Evolutionary conservation across 2,329 filamentous ascomycete species (phyloP), one percentile per base, ranked within the genome.

Genomic region (Epichloe bromicola): DNA sequence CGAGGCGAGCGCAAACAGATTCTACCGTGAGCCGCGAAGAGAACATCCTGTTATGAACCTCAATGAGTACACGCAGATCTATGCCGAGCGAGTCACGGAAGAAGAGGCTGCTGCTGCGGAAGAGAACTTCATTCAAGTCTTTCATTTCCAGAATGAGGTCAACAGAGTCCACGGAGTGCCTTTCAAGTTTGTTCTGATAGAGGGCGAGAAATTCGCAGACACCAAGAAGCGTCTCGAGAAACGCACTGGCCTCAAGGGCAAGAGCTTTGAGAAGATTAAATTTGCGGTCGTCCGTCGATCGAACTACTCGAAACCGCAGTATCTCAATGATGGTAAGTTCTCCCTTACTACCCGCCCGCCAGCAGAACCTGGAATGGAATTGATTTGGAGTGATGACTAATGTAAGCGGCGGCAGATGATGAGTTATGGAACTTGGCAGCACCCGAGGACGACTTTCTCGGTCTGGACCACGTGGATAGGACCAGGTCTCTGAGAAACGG

Each of bases 231-330:
- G 93, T n/a, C 74, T 98, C 4, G 90, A 93, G 59, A 91, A 90
- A 67, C 79, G 91, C 53, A 95, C 88, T 1, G 90, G 90, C 26
- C 83, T 98, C 70, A 96, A 96, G 69, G 94, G 93, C 67, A 98
- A 98, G 74, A 88, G 88, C 57, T 90, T 98, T 59, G 91, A 98
- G 68, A 97, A 97, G 75, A 93, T 98, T 68, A 96, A 94, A 68
- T 96, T 98, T 72, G 86, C 89, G 6, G 69, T 95, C 34, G 78
- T 96, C 48, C 74, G 82, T 65, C 75, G 86, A 64, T 76, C 80
- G 48, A 73, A 74, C 41, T 94, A 87, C 67, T 82, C 85, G 39
- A 88, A 85, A 62, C 85, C 89, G 26, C 78, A 81, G 53, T 94
- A 94, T 70, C 73, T 98, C 45, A 82, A 85, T 58, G 93, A 97